These are phyloP conservation scores for Phytophthora tentaculata DNA, from an alignment of 352 stramenopile genomes.

Conservation along the genomic window DNA sequence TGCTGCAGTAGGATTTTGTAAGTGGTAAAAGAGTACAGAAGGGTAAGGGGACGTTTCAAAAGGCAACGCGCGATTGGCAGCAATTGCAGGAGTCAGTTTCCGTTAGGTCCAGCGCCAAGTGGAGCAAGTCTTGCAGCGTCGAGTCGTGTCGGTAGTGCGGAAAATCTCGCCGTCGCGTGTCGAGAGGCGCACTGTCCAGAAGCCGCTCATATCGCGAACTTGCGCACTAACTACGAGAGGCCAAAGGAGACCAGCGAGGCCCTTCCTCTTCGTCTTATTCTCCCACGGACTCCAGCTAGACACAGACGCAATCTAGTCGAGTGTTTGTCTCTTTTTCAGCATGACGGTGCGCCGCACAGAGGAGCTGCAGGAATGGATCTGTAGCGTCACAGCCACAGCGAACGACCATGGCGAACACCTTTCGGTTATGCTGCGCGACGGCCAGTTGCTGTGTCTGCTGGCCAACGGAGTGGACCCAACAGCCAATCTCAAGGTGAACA, in stretches of 20 bases:
- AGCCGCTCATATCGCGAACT: constrained; percentile 29
- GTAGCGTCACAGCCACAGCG: constrained; percentile 72
- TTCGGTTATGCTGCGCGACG: constrained; percentile 82
- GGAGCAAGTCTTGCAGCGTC: constrained; percentile 18
- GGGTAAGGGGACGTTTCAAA: constrained; percentile 6
- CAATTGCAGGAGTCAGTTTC: constrained; percentile 36
- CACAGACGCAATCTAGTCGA: constrained; percentile 8
- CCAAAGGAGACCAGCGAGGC: constrained; percentile 8
- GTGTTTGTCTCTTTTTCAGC: constrained; percentile 17
- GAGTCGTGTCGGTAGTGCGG: constrained; percentile 26
- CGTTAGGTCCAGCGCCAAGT: constrained; percentile 8
- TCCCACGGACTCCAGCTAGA: constrained; percentile 6
- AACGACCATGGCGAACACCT: constrained; percentile 81
- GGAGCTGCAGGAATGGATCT: constrained; percentile 88
- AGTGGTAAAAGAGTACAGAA: constrained; percentile 6
- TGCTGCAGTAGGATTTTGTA: background rate
- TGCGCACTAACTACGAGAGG: constrained; percentile 29
- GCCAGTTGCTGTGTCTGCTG: constrained; percentile 85
- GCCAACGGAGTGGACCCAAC: constrained; percentile 81
- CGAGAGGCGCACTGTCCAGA: constrained; percentile 23
- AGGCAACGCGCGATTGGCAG: constrained; percentile 3
- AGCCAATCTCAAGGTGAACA: constrained; percentile 85
- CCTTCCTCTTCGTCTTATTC: constrained; percentile 25
- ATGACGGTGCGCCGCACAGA: constrained; percentile 75
- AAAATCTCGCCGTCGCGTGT: constrained; percentile 33